These are phyloP conservation scores for Aspergillus candidus DNA, from an alignment of 2,329 filamentous ascomycete species.

Conservation along the genomic window DNA sequence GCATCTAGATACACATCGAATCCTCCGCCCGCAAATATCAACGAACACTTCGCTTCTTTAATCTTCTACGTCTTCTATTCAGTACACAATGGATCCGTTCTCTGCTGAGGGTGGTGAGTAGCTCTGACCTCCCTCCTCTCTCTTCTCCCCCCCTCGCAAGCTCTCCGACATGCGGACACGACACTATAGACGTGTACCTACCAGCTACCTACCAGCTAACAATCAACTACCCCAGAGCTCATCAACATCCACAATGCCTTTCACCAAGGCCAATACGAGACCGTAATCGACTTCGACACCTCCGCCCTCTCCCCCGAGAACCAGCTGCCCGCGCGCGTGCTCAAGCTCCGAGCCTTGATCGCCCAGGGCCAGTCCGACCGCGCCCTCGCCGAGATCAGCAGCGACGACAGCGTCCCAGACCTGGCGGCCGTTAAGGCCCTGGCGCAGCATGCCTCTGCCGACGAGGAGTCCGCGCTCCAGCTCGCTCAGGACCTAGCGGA, in stretches of 20 bases:
- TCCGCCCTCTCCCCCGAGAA: constrained; percentile 74
- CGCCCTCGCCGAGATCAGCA: constrained; percentile 62
- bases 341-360: constrained; percentile 75
- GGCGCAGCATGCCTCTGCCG: constrained; percentile 59
- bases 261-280: constrained; percentile 74
- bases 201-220: background rate
- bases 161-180: too few relatives aligned
- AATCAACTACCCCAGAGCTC: constrained; percentile 46
- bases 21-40: constrained; percentile 1
- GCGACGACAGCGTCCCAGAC: constrained; percentile 62
- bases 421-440: constrained; percentile 70
- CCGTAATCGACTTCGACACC: constrained; percentile 79
- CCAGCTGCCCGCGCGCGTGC: constrained; percentile 65
- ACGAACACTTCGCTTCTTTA: constrained; percentile 2
- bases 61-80: constrained; percentile 1
- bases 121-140: background rate
- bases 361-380: constrained; percentile 71
- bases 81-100: constrained; percentile 54
- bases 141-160: too few relatives aligned
- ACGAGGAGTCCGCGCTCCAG: constrained; percentile 56
- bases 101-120: constrained; percentile 55
- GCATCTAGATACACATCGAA: background rate
- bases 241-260: constrained; percentile 63
- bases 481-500: constrained; percentile 62
- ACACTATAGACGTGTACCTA: background rate